phyloP scores from a whole-genome alignment of 2,329 filamentous ascomycete genomes.

The Thyridium curvatum region DNA sequence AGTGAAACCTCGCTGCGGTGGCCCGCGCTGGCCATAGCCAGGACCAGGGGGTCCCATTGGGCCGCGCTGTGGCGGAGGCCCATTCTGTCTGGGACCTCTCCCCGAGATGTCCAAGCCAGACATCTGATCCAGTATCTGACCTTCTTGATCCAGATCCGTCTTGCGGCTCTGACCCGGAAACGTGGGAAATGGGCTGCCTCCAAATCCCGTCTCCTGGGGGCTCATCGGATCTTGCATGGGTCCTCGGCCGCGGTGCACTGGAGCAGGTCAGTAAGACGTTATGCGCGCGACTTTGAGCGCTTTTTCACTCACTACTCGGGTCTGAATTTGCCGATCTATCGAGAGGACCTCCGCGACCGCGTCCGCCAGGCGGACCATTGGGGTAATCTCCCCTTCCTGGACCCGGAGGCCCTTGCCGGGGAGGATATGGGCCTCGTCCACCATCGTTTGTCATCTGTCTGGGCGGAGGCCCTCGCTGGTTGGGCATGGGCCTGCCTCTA shows the following conservation, averaged over 20 bases:
- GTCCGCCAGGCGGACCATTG: slow-evolving; percentile 23
- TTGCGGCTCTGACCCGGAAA: slow-evolving; percentile 33
- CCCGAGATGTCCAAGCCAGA: slow-evolving; percentile 29
- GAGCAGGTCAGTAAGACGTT: slow-evolving; percentile 1
- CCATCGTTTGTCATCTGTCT: slow-evolving; percentile 32
- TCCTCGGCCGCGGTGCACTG: slow-evolving; percentile 15
- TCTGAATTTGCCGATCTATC: slow-evolving; percentile 32
- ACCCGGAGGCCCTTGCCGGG: slow-evolving; percentile 23
- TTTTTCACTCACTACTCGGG: slow-evolving; percentile 27
- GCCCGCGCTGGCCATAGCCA: slow-evolving; percentile 14
- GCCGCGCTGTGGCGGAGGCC: slow-evolving; percentile 21
- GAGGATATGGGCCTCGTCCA: slow-evolving; percentile 29
- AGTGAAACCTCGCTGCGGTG: slow-evolving; percentile 10
- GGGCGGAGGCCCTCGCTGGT: slow-evolving; percentile 24
- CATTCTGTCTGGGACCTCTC: slow-evolving; percentile 20
- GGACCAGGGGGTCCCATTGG: slow-evolving; percentile 21
- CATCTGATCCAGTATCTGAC: slow-evolving; percentile 33
- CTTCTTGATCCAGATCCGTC: slow-evolving; percentile 32
- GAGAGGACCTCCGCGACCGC: slow-evolving; percentile 31
- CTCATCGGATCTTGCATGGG: slow-evolving; percentile 20
- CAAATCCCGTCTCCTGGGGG: slow-evolving; percentile 25
- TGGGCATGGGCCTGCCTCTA: slow-evolving; percentile 32
- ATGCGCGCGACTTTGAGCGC: neutral
- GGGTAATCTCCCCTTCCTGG: slow-evolving; percentile 25
- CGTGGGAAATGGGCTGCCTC: slow-evolving; percentile 32